phyloP scores from a whole-genome alignment of 192 early-diverging fungal species.

The Coemansia sp. region DNA sequence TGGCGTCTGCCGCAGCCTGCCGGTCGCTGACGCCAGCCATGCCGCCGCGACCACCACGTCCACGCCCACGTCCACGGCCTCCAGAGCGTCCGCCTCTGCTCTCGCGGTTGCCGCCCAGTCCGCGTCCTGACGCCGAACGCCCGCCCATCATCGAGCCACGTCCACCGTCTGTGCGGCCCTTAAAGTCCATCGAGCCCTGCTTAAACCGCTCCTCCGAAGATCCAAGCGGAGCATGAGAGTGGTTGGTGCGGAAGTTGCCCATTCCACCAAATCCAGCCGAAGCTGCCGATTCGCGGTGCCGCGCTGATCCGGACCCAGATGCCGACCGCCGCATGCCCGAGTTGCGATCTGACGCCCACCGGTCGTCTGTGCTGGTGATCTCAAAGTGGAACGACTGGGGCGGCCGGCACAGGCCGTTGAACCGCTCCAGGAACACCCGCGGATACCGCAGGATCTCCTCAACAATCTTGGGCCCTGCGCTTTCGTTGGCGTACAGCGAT shows the following conservation, averaged over 20 bases:
- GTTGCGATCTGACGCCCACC: constrained; percentile 50
- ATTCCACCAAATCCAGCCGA: constrained; percentile 44
- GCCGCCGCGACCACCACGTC: constrained; percentile 60
- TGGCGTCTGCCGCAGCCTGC: constrained; percentile 9
- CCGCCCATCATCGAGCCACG: constrained; percentile 42
- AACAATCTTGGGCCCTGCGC: constrained; percentile 46
- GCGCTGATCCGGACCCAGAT: constrained; percentile 30
- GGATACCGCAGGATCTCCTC: constrained; percentile 69
- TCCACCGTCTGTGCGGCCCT: constrained; percentile 22
- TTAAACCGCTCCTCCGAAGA: constrained; percentile 52
- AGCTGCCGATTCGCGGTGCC: constrained; percentile 32
- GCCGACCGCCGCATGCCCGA: constrained; percentile 49
- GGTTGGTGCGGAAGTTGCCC: constrained; percentile 51
- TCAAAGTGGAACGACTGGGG: constrained; percentile 60
- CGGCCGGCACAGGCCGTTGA: constrained; percentile 64
- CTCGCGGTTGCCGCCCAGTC: constrained; percentile 57
- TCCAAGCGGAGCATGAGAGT: constrained; percentile 19
- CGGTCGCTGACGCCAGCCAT: constrained; percentile 27
- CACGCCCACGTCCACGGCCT: constrained; percentile 56
- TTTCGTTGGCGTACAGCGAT: constrained; percentile 56
- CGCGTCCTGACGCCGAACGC: constrained; percentile 47
- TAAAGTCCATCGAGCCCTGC: constrained; percentile 45
- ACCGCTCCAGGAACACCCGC: constrained; percentile 77
- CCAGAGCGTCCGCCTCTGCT: constrained; percentile 59
- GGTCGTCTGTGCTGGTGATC: constrained; percentile 49